Evolutionary conservation across 257 asterid genomes (phyloP).

Genomic region (Solanum virginianum): DNA sequence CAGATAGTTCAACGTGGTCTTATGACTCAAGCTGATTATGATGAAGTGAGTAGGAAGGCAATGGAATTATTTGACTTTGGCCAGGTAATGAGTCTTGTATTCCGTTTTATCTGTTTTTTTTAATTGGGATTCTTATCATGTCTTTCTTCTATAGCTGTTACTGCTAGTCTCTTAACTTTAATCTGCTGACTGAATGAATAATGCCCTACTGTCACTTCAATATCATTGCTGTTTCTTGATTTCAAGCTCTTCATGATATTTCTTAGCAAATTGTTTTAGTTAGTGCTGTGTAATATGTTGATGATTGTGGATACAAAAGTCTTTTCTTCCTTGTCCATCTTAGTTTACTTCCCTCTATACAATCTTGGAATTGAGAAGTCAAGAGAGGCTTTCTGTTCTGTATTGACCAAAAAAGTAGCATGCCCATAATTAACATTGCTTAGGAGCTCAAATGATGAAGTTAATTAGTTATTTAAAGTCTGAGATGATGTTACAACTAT

Average conservation of each 20-base stretch:
- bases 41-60: conserved; percentile 71
- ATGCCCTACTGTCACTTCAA: neutral
- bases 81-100: conserved; percentile 38
- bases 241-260: neutral
- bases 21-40: conserved; percentile 70
- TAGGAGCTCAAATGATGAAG: neutral
- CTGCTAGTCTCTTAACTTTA: neutral
- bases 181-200: neutral
- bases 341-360: neutral
- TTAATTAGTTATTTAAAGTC: neutral
- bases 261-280: neutral
- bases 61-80: conserved; percentile 71
- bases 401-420: neutral
- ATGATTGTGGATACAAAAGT: neutral
- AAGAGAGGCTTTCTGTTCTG: neutral
- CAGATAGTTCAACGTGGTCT: conserved; percentile 70
- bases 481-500: neutral
- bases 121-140: neutral
- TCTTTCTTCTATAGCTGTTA: neutral
- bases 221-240: neutral
- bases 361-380: neutral
- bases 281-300: neutral
- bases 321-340: neutral
- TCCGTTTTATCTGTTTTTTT: neutral
- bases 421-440: neutral